Evolutionary conservation across 2,329 filamentous ascomycete species (phyloP).

Genomic region (Pseudofabraea citricarpa): DNA sequence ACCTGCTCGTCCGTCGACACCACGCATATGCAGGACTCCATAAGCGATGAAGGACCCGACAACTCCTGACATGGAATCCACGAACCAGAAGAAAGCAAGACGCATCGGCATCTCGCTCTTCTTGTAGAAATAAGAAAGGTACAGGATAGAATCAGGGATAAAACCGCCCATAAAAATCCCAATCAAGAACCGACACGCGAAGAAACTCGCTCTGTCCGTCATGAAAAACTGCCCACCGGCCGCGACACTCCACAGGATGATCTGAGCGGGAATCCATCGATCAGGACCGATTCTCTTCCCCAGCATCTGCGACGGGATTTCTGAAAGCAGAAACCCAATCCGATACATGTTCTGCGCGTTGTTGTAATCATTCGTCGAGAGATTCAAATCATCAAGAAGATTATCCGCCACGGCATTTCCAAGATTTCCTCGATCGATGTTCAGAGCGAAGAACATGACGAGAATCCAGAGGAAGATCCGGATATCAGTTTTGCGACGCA

Average conservation of each 20-base stretch:
- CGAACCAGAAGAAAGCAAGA: constrained; percentile 14
- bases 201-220: constrained; percentile 36
- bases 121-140: constrained; percentile 16
- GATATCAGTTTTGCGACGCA: constrained; percentile 31
- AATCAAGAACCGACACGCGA: constrained; percentile 31
- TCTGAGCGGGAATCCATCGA: constrained; percentile 44
- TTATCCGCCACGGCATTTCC: constrained; percentile 54
- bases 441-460: constrained; percentile 52
- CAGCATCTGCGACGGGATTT: constrained; percentile 57
- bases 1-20: constrained; percentile 44
- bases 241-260: constrained; percentile 40
- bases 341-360: constrained; percentile 49
- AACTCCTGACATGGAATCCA: constrained; percentile 7
- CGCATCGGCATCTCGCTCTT: constrained; percentile 14
- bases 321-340: constrained; percentile 47
- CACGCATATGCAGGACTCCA: constrained; percentile 51
- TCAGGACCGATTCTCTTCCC: constrained; percentile 48
- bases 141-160: constrained; percentile 44
- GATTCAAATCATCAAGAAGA: constrained; percentile 45
- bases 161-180: constrained; percentile 34
- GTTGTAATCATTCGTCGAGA: constrained; percentile 42
- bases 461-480: constrained; percentile 28
- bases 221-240: constrained; percentile 39
- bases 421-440: constrained; percentile 56
- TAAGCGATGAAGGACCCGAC: constrained; percentile 13